Evolutionary conservation across 2,329 filamentous ascomycete species (phyloP), one percentile per base, ranked within the genome.

Genomic region (Fusarium sp.): DNA sequence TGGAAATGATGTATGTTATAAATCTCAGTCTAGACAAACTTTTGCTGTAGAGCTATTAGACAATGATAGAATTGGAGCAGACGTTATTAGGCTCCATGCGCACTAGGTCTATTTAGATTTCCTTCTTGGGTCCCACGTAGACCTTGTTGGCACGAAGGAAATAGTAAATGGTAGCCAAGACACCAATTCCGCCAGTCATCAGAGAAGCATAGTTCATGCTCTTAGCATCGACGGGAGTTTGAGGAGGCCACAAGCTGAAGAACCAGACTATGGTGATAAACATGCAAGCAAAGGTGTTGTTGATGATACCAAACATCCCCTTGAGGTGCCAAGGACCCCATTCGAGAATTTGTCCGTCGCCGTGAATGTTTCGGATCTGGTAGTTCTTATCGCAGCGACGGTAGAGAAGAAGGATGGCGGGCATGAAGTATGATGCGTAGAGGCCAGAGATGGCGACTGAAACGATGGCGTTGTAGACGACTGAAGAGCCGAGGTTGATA

Each of bases 241-340:
- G 69, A 6, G 83, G 82, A 0, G 80, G 87, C 85, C 85, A 88
- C 32, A 89, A 85, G 35, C 82, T 85, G 81, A 86, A 90, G 78
- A 90, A 89, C 53, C 88, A 84, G 10, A 89, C 82, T 42, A 90
- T 86, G 4, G 86, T 71, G 79, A 86, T 86, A 60, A 89, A 90
- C 0, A 81, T 33, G 72, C 85, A 87, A 3, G 87, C 86, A 70
- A 88, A 87, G 2, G 81, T 77, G 56, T 90, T 90, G 78, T 89
- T 89, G 30, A 85, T 68, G 9, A 83, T 86, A 0, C 88, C 88
- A 3, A 88, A 74, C 5, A 84, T 75, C 10, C 87, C 87, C 0
- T 85, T 85, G 3, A 90, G 62, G 49, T 83, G 85, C 86, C 87
- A 90, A 0, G 88, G 87, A 0, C 88, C 88, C 88, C 88, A 90